Conservation (phyloP, 2,329 filamentous ascomycete species). For the Clarireedia monteithiana region DNA sequence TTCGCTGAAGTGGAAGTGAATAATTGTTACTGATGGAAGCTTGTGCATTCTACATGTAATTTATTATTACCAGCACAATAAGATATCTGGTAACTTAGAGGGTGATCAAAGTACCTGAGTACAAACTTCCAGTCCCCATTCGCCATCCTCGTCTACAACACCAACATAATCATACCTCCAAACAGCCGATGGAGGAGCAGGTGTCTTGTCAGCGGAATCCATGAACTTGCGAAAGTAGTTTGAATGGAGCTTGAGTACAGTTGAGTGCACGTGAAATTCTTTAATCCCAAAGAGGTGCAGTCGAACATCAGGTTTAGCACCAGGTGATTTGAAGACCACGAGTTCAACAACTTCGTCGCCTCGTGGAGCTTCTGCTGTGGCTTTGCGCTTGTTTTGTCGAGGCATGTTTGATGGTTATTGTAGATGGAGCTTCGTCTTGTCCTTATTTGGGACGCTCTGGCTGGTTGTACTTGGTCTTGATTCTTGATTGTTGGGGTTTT, state of each 20-base stretch:
- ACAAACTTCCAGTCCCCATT: constrained; percentile 11
- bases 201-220: not conserved
- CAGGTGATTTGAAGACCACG: not conserved
- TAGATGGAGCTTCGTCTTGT: too few relatives aligned
- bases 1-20: not conserved
- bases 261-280: constrained; percentile 12
- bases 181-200: not conserved
- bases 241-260: constrained; percentile 9
- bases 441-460: too few relatives aligned
- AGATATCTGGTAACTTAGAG: not conserved
- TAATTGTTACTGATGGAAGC: not conserved
- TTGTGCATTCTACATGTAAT: not conserved
- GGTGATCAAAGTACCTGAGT: not conserved
- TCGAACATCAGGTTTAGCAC: not conserved
- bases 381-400: not conserved
- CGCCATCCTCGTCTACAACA: constrained; percentile 12
- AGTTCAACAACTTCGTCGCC: not conserved
- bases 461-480: too few relatives aligned
- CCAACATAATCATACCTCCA: constrained; percentile 16
- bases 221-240: constrained; percentile 11
- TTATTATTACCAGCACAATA: too few relatives aligned
- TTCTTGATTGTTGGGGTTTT: too few relatives aligned
- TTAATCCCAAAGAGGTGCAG: constrained; percentile 1
- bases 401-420: too few relatives aligned
- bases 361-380: not conserved